Conservation (phyloP, 208 protist genomes). For the Jaenimonas drosophilae region DNA sequence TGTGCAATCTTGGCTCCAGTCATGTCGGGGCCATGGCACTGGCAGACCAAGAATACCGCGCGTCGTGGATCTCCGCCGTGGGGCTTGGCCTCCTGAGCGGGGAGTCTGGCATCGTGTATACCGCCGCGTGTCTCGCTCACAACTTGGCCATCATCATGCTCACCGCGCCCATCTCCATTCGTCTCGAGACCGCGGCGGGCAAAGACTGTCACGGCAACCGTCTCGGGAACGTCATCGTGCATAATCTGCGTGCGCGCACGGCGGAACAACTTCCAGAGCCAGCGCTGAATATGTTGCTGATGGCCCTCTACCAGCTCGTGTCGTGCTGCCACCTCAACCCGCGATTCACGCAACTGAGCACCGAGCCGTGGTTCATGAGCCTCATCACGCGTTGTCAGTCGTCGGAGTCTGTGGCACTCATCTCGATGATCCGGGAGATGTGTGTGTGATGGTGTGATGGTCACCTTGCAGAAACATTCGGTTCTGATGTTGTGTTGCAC, state of each 20-base stretch:
- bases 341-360: conserved; percentile 25
- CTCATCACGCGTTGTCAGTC: too few relatives aligned
- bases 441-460: too few relatives aligned
- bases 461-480: too few relatives aligned
- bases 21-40: conserved; percentile 45
- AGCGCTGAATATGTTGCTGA: conserved; percentile 60
- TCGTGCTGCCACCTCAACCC: conserved; percentile 32
- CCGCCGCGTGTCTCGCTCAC: conserved; percentile 52
- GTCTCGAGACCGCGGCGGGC: conserved; percentile 21
- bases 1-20: conserved; percentile 58
- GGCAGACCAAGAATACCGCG: conserved; percentile 18
- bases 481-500: conserved; percentile 3
- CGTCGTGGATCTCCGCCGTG: conserved; percentile 45
- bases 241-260: conserved; percentile 30
- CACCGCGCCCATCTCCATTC: conserved; percentile 8
- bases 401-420: too few relatives aligned
- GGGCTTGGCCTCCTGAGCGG: conserved; percentile 51
- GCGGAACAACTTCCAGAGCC: conserved; percentile 34
- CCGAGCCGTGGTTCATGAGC: too few relatives aligned
- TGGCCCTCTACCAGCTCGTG: conserved; percentile 44
- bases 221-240: conserved; percentile 52
- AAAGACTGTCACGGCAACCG: conserved; percentile 11
- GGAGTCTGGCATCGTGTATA: conserved; percentile 45
- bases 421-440: too few relatives aligned
- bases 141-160: conserved; percentile 51